Percentiles rank a stretch among this genome's conserved stretches.
These are phyloP conservation scores for Rhizopus sp. DNA, from an alignment of 371 early-diverging fungal genomes.

Conservation along the genomic window DNA sequence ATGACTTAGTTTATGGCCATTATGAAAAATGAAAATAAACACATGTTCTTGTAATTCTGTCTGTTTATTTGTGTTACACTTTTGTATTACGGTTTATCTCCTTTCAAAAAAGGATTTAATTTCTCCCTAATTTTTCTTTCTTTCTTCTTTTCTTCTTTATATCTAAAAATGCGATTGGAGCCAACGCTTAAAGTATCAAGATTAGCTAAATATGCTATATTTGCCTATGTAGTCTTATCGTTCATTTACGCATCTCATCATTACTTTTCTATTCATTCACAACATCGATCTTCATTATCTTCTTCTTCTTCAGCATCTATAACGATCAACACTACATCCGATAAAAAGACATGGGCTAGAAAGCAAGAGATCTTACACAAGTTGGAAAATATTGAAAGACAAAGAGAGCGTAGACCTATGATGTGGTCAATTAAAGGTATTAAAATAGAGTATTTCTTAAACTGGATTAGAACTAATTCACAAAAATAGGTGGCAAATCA, in stretches of 20 bases:
- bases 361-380: conserved; percentile 2
- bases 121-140: conserved; percentile 4
- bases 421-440: background rate
- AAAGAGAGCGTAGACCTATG: background rate
- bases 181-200: conserved; percentile 24
- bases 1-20: conserved; percentile 74
- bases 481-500: background rate
- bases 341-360: conserved; percentile 1
- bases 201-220: conserved; percentile 22
- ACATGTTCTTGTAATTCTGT: background rate
- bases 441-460: too few relatives aligned
- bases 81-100: conserved; percentile 2
- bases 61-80: background rate
- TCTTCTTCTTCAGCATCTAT: background rate
- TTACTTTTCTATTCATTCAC: conserved; percentile 21
- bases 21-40: conserved; percentile 37
- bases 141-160: conserved; percentile 1
- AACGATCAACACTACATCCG: background rate
- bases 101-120: background rate
- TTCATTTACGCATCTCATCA: conserved; percentile 24
- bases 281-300: background rate
- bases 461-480: background rate
- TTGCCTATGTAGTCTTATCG: conserved; percentile 22
- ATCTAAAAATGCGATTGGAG: conserved; percentile 23
- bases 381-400: conserved; percentile 11